These are phyloP conservation scores for Neocatenulostroma microsporum DNA, from an alignment of 2,329 filamentous ascomycete species.

Conservation along the genomic window DNA sequence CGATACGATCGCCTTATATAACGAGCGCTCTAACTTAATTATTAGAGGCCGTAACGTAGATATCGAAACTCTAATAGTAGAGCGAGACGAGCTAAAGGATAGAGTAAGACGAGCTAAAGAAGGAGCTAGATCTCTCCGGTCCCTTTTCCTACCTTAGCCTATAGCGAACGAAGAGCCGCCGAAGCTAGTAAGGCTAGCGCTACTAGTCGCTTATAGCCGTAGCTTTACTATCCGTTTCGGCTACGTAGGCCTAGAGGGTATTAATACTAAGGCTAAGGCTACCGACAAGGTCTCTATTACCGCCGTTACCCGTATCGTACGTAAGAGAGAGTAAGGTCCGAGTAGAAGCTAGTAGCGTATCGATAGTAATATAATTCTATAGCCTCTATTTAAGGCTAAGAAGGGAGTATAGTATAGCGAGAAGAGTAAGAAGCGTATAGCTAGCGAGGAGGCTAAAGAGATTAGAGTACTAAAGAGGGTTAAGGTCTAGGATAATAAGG, in stretches of 20 bases:
- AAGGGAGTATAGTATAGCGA: not conserved
- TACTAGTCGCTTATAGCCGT: not conserved
- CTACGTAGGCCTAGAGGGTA: not conserved
- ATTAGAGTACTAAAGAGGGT: not conserved
- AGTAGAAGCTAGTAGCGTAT: slow-evolving; percentile 1
- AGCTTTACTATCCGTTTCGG: not conserved
- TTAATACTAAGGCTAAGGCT: not conserved
- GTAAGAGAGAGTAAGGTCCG: too few species aligned
- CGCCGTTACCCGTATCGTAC: too few species aligned
- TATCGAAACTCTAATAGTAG: too few species aligned
- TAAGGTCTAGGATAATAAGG: too few species aligned
- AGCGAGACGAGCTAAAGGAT: too few species aligned
- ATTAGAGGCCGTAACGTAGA: too few species aligned
- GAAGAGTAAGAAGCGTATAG: not conserved
- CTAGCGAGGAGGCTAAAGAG: not conserved
- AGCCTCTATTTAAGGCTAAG: not conserved
- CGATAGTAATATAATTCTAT: not conserved
- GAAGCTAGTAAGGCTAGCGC: not conserved
- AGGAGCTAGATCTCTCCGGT: too few species aligned
- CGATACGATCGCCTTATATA: too few species aligned
- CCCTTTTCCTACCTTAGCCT: too few species aligned
- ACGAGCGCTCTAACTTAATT: too few species aligned
- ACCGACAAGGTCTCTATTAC: too few species aligned
- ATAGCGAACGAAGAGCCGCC: not conserved
- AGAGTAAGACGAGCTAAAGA: too few species aligned